Base-by-base conservation (phyloP, 768 basidiomycete species). In the Xerocomus brunneocitrinus region DNA sequence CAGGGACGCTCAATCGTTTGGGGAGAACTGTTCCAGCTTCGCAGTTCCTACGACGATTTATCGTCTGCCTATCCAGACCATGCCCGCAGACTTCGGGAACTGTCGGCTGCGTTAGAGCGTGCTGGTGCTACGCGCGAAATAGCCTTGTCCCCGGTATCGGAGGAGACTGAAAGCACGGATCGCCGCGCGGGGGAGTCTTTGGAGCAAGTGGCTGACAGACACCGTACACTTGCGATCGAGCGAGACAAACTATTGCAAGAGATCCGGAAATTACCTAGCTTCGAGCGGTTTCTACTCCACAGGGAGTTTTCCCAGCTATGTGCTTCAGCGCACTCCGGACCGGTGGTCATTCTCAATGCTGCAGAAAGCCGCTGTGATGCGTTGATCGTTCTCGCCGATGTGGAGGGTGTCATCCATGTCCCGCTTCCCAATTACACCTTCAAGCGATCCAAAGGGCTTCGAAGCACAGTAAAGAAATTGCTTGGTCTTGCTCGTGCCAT, bases 291-390 rank as follows among this genome's bases (percentile, higher is more conserved):
- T 16, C 52, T 56, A 12, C 36, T 43, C 0, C 50, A 27, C 5
- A 48, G 34, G 16, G 19, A 56, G 3, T 48, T 56, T n/a, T 10
- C 34, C 31, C 47, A 56, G 25, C 47, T 66, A 5, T 55, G 58
- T 9, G 40, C 31, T 1, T 54, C 57, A 8, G 61, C 66, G 14
- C 50, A 50, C 16, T 52, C 51, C 19, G 68, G 69, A 14, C 67
- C 68, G 5, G 59, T 70, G 16, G 62, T 70, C 16, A 49, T 75
- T 12, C 57, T 74, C 39, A 74, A 72, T 36, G 57, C 65, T 38
- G 56, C 61, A 36, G 19, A 49, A 19, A 42, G 24, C 14, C 60
- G 71, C n/a, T 74, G 71, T 30, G 71, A 76, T 50, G 75, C 72
- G 8, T 41, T 58, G 49, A 50, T 57, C 14, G 5, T 58, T 8